phyloP scores from a whole-genome alignment of 176 grass and related monocot genomes.

The Pontederia crassipes region DNA sequence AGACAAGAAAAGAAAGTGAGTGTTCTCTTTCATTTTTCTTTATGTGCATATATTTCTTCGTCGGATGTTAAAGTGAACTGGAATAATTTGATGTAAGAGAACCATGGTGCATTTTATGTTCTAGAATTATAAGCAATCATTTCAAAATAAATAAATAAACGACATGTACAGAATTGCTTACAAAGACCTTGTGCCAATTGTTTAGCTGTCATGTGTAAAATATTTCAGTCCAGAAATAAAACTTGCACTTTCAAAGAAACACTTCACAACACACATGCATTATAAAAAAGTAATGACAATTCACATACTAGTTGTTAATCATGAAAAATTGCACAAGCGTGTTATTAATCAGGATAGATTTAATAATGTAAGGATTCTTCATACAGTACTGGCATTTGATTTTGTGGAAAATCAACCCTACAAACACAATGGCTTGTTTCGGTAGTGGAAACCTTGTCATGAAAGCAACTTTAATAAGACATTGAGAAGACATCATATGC shows the following conservation, averaged over 20 bases:
- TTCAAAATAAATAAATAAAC: background rate
- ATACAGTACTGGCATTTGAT: background rate
- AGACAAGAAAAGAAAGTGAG: background rate
- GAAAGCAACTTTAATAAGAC: background rate
- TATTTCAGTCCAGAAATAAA: background rate
- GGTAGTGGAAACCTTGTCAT: background rate
- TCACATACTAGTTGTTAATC: background rate
- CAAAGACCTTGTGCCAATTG: too few relatives aligned
- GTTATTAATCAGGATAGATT: background rate
- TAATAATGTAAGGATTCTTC: background rate
- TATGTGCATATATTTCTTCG: background rate
- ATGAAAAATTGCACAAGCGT: too few relatives aligned
- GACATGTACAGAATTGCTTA: background rate
- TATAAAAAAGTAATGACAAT: too few relatives aligned
- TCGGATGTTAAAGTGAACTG: background rate
- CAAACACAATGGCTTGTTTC: conserved; percentile 2
- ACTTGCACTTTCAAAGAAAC: background rate
- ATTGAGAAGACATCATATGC: background rate
- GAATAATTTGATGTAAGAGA: background rate
- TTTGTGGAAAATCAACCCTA: background rate
- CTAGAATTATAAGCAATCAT: background rate
- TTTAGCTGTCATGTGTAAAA: too few relatives aligned
- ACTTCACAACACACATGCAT: background rate
- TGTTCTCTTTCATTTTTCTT: background rate
- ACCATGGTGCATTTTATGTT: background rate